Evolutionary conservation across 495 filamentous ascomycete genomes (phyloP).

Genomic region (Lepidopterella palustris): DNA sequence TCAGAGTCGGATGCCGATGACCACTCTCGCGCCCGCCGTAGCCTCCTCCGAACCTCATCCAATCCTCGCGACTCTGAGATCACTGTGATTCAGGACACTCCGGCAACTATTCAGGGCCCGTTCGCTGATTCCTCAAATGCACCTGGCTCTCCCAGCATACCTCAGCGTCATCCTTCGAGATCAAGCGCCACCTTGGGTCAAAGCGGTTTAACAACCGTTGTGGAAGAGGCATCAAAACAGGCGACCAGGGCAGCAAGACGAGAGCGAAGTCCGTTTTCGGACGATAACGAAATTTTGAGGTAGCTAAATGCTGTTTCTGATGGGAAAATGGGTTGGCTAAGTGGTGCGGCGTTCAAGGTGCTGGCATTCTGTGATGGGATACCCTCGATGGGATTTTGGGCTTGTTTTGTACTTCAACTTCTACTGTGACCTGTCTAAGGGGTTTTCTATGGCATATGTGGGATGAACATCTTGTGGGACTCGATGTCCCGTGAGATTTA

Average conservation of each 20-base stretch:
- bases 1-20: conserved; percentile 29
- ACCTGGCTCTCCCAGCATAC: conserved; percentile 10
- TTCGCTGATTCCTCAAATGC: conserved; percentile 30
- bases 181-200: conserved; percentile 9
- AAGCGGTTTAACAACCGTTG: conserved; percentile 29
- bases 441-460: neutral
- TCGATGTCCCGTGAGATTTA: neutral
- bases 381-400: neutral
- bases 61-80: conserved; percentile 20
- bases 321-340: neutral
- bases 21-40: conserved; percentile 20
- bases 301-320: neutral
- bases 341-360: neutral
- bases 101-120: conserved; percentile 17
- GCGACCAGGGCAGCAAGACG: conserved; percentile 25
- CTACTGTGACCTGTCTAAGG: neutral
- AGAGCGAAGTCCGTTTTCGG: conserved; percentile 27
- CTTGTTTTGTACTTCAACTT: neutral
- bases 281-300: conserved; percentile 24
- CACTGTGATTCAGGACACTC: conserved; percentile 28
- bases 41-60: conserved; percentile 20
- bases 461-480: neutral
- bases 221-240: conserved; percentile 34
- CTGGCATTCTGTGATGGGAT: neutral
- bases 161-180: conserved; percentile 16